A percentile compares a stretch with the other conserved stretches of the same genome.
Evolutionary conservation across 1,284 basidiomycete genomes (phyloP).

Genomic region (Fomitopsis schrenkii): DNA sequence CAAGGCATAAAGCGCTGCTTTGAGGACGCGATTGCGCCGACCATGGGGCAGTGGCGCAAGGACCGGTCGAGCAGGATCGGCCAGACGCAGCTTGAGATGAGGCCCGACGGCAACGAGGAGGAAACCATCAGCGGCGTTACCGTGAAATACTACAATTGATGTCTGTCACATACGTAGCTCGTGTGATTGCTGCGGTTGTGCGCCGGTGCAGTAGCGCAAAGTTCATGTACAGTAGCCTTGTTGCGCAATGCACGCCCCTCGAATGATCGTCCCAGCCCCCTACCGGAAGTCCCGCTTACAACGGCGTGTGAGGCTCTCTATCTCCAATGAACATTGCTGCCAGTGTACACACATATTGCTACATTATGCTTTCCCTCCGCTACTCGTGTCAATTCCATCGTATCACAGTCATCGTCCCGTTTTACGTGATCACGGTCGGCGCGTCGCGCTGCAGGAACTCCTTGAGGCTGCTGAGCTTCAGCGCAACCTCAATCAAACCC

Average conservation of each 20-base stretch:
- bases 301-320: neutral
- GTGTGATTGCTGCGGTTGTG: too few relatives aligned
- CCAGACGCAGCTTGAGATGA: conserved; percentile 24
- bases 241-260: too few relatives aligned
- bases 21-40: conserved; percentile 29
- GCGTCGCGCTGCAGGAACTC: conserved; percentile 83
- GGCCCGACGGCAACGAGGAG: conserved; percentile 38
- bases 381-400: neutral
- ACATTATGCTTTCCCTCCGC: neutral
- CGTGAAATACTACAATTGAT: conserved; percentile 40
- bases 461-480: conserved; percentile 81
- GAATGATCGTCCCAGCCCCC: too few relatives aligned
- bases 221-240: too few relatives aligned
- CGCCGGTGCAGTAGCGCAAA: too few relatives aligned
- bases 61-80: conserved; percentile 32
- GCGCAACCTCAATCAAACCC: conserved; percentile 93
- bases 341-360: neutral
- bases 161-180: too few relatives aligned
- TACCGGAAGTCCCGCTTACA: too few relatives aligned
- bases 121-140: conserved; percentile 40
- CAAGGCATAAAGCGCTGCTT: conserved; percentile 28
- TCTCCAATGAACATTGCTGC: neutral
- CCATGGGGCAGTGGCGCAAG: conserved; percentile 34
- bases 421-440: conserved; percentile 94
- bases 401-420: neutral